These are phyloP conservation scores for Phaeotremella skinneri DNA, from an alignment of 768 basidiomycete species.

Conservation along the genomic window DNA sequence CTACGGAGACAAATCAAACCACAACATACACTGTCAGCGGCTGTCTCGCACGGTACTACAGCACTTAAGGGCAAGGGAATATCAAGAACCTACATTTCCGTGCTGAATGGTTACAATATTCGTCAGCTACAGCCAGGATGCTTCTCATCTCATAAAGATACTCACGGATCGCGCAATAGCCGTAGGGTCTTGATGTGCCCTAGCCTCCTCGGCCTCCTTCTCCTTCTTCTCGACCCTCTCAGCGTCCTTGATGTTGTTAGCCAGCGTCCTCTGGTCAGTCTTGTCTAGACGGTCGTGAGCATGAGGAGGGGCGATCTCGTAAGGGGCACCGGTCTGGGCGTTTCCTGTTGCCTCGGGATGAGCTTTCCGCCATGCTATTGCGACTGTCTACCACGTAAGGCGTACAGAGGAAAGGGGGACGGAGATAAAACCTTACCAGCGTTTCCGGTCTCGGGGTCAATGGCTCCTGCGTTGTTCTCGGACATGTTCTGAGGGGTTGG, in stretches of 20 bases:
- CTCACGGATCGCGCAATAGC: constrained; percentile 31
- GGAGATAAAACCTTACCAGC: constrained; percentile 20
- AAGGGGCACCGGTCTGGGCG: constrained; percentile 43
- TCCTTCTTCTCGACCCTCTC: constrained; percentile 44
- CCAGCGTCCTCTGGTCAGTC: constrained; percentile 46
- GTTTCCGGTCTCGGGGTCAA: constrained; percentile 40
- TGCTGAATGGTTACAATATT: constrained; percentile 18
- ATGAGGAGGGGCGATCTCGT: constrained; percentile 36
- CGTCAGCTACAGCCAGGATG: too few relatives aligned
- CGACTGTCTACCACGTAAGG: background rate
- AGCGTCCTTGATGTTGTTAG: constrained; percentile 47
- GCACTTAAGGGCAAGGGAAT: background rate
- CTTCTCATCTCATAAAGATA: background rate
- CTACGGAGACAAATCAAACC: background rate
- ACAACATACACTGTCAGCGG: too few relatives aligned
- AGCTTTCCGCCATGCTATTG: too few relatives aligned
- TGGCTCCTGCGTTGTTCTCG: constrained; percentile 34
- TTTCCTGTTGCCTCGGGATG: constrained; percentile 35
- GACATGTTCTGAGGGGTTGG: constrained; percentile 5
- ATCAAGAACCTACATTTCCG: constrained; percentile 32
- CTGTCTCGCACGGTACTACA: background rate
- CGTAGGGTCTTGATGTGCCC: constrained; percentile 38
- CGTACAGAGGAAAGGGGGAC: background rate
- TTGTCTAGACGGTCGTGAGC: constrained; percentile 45
- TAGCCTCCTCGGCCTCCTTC: constrained; percentile 37